These are phyloP conservation scores for Thozetella sp. DNA, from an alignment of 495 filamentous ascomycete genomes.

Conservation along the genomic window DNA sequence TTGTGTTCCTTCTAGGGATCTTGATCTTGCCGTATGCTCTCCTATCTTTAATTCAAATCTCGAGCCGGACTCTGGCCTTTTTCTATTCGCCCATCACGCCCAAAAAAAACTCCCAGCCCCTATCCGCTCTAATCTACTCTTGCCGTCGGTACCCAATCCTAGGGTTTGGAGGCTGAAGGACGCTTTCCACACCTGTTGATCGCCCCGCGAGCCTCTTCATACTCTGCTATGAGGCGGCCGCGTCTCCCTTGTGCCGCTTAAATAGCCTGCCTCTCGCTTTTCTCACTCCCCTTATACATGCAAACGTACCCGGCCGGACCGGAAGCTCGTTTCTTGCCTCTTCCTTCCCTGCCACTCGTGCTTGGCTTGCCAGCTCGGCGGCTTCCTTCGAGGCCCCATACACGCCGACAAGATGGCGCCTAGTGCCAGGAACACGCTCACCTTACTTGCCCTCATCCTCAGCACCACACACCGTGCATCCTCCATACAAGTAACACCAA, in stretches of 20 bases:
- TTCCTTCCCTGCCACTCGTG: background rate
- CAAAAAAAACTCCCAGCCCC: too few relatives aligned
- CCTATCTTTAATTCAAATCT: constrained; percentile 19
- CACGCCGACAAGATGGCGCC: constrained; percentile 13
- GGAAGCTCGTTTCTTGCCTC: background rate
- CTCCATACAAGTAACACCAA: constrained; percentile 49
- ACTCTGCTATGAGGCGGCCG: background rate
- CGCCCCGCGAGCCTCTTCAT: background rate
- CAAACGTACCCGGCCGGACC: background rate
- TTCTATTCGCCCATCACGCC: too few relatives aligned
- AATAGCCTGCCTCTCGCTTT: background rate
- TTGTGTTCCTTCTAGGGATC: too few relatives aligned
- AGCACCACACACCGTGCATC: constrained; percentile 19
- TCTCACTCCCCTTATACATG: background rate
- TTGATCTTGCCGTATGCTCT: too few relatives aligned
- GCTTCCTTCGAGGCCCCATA: background rate
- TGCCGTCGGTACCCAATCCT: too few relatives aligned
- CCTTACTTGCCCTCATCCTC: constrained; percentile 17
- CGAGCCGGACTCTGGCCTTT: constrained; percentile 16
- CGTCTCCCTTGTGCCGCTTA: background rate
- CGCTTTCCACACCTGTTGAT: background rate
- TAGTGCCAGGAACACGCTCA: constrained; percentile 9
- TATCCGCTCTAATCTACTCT: too few relatives aligned
- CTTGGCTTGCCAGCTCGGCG: background rate
- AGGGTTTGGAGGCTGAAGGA: background rate